Evolutionary conservation across 169 alveolate species (phyloP).

Genomic region (Cryptosporidium bovis): DNA sequence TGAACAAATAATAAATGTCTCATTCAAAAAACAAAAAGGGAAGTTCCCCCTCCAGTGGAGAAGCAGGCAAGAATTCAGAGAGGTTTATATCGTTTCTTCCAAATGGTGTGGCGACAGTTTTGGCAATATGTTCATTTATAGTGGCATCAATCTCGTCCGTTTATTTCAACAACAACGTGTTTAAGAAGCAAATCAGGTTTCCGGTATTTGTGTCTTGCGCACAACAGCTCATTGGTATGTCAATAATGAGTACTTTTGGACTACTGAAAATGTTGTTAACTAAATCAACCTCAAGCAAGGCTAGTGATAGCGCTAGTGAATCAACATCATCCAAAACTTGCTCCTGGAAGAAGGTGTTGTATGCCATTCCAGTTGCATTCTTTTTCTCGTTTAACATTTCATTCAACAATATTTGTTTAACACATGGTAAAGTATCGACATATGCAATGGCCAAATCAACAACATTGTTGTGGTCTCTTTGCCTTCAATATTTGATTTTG

Average conservation of each 20-base stretch:
- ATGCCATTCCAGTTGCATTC: conserved; percentile 74
- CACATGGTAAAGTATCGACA: conserved; percentile 71
- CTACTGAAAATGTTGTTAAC: conserved; percentile 9
- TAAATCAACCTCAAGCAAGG: conserved; percentile 10
- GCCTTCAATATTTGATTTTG: conserved; percentile 35
- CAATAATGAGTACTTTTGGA: conserved; percentile 55
- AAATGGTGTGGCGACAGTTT: conserved; percentile 54
- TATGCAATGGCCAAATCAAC: conserved; percentile 74
- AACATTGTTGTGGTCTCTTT: conserved; percentile 53
- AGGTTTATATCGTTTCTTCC: conserved; percentile 72
- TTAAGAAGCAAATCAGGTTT: conserved; percentile 40
- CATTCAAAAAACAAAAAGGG: conserved; percentile 65
- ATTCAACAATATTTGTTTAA: conserved; percentile 60
- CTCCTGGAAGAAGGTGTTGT: conserved; percentile 55
- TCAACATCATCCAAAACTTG: background rate
- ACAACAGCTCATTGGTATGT: conserved; percentile 63
- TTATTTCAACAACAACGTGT: conserved; percentile 50
- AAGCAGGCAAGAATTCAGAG: conserved; percentile 42
- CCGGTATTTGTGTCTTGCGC: conserved; percentile 72
- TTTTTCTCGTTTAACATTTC: conserved; percentile 72
- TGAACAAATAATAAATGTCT: conserved; percentile 6
- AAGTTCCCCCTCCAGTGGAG: conserved; percentile 8
- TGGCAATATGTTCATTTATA: conserved; percentile 71
- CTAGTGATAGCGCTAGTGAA: background rate
- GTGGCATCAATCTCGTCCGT: conserved; percentile 66